Base-by-base conservation (phyloP, 257 asterid genomes). In the Primulina eburnea region DNA sequence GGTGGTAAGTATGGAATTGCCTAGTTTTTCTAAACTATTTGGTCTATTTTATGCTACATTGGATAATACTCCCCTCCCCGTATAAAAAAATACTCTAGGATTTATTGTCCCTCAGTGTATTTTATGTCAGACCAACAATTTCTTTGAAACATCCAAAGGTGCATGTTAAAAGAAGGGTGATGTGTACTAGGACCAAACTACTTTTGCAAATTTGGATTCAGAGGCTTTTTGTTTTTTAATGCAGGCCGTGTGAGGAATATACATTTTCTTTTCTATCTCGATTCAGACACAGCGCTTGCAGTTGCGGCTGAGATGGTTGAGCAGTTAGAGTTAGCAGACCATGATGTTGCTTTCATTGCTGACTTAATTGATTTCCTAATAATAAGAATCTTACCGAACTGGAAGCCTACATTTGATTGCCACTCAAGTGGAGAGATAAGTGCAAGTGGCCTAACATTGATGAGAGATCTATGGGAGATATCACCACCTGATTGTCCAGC, bases 261-360 rank as follows among this genome's bases (percentile, higher is more conserved):
- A 77, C 80, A 83, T 76, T 88, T 90, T 24, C 12, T 28, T 1
- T 90, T 90, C 77, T 85, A 88, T 74, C 92, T 85, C 6, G 83
- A 85, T 62, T 71, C 75, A 14, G 97, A 90, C 77, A 90, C 97
- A 2, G 95, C 94, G 7, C 82, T 82, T 8, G 83, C 89, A 2
- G 86, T 88, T 24, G 91, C 94, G n/a, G 85, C 89, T 16, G 97
- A 90, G 82, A 88, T 90, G 95, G 90, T 86, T 57, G 95, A 90
- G 75, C 90, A 83, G 20, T 80, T 90, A 29, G 82, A 86, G n/a
- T 74, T 90, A 62, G 83, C 85, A 6, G 89, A 90, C 74, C 92
- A 86, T 34, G 92, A 88, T 60, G 88, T 90, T 12, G 81, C 43
- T 56, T 86, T 90, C 77, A 88, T 90, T 50, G 95, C 95, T 1